Conservation (phyloP, 257 asterid genomes). For the Perilla frutescens region DNA sequence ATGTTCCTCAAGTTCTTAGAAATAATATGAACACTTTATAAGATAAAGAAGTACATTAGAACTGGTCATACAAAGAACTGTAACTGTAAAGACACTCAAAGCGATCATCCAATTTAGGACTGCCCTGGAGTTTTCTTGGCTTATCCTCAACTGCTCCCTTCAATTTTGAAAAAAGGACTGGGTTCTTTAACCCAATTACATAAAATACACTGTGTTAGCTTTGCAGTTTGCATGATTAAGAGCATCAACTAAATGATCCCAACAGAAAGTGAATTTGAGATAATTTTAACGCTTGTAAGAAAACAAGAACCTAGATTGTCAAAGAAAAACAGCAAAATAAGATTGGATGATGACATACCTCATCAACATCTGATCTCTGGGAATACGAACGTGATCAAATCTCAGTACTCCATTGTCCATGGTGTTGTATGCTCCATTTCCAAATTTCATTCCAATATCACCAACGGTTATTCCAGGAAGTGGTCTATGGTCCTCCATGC, state of each 20-base stretch:
- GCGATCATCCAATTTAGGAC: background rate
- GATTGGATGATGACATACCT: slow-evolving; percentile 49
- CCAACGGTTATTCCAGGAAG: slow-evolving; percentile 92
- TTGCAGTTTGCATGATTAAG: slow-evolving; percentile 1
- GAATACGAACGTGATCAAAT: slow-evolving; percentile 91
- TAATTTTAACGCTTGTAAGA: background rate
- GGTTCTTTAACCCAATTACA: background rate
- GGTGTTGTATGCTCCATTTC: slow-evolving; percentile 96
- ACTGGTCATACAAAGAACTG: background rate
- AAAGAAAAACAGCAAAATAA: slow-evolving; percentile 18
- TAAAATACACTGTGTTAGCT: background rate
- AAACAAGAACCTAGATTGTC: background rate
- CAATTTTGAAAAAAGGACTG: background rate
- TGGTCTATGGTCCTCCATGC: slow-evolving; percentile 89
- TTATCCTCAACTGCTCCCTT: background rate
- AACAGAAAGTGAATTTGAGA: background rate
- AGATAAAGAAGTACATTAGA: background rate
- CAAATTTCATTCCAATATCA: slow-evolving; percentile 97
- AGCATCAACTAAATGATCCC: background rate
- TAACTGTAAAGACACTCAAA: background rate
- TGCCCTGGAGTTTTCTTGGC: background rate
- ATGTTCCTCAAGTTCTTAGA: background rate
- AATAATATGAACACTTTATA: background rate
- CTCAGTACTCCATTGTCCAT: slow-evolving; percentile 97
- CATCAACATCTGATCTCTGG: slow-evolving; percentile 97